These are phyloP conservation scores for Polyporus tsugae DNA, from an alignment of 1,284 basidiomycete genomes.

Conservation along the genomic window DNA sequence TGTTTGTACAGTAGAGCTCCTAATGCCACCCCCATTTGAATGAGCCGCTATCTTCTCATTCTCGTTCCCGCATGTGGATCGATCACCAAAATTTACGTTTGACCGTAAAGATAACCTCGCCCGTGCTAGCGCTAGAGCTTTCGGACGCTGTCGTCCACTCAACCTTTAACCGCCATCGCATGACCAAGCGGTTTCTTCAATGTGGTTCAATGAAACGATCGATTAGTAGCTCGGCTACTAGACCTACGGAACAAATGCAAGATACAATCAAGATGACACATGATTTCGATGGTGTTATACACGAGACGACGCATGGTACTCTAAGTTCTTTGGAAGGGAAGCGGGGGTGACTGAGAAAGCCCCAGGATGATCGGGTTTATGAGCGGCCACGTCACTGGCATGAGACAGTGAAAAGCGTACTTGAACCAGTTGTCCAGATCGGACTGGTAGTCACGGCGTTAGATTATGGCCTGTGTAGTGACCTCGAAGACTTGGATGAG, in stretches of 20 bases:
- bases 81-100: neutral
- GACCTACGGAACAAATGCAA: neutral
- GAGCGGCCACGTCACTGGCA: neutral
- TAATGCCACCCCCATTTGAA: neutral
- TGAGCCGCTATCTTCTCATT: neutral
- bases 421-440: neutral
- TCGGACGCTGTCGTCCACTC: neutral
- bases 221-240: neutral
- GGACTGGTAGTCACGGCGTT: neutral
- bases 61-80: neutral
- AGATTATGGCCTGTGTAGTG: neutral
- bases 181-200: neutral
- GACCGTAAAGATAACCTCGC: neutral
- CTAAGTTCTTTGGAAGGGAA: neutral
- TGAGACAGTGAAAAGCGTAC: neutral
- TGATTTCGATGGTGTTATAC: neutral
- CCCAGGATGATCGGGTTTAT: neutral
- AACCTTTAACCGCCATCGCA: neutral
- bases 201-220: neutral
- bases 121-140: neutral
- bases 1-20: conserved; percentile 11
- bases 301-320: neutral
- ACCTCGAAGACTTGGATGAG: neutral
- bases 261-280: neutral
- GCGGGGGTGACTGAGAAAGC: neutral